phyloP scores from a whole-genome alignment of 768 basidiomycete species.

The Cyclocybe aegerita region DNA sequence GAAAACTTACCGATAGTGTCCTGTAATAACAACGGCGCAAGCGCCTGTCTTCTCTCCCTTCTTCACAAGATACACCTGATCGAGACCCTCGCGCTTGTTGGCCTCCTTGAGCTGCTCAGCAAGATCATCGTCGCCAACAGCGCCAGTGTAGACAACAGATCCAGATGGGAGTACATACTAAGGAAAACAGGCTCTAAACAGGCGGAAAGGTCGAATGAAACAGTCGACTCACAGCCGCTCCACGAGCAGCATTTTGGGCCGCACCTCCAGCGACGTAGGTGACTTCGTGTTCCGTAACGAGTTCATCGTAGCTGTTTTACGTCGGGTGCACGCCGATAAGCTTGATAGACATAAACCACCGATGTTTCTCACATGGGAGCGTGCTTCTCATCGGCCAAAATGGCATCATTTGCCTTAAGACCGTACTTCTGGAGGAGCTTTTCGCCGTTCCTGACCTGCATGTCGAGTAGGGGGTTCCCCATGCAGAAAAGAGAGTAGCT shows the following conservation, averaged over 20 bases:
- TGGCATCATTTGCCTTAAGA: constrained; percentile 93
- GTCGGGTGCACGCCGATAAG: not conserved
- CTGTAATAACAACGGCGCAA: constrained; percentile 94
- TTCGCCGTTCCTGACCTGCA: constrained; percentile 89
- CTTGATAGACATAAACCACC: not conserved
- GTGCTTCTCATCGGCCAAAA: constrained; percentile 90
- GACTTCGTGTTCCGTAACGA: constrained; percentile 71
- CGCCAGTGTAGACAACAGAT: constrained; percentile 92
- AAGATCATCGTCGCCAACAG: constrained; percentile 91
- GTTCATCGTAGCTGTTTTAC: constrained; percentile 76
- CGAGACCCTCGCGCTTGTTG: constrained; percentile 89
- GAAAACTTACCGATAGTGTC: constrained; percentile 74
- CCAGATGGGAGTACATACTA: constrained; percentile 88
- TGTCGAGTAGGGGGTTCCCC: constrained; percentile 96
- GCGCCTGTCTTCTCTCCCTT: constrained; percentile 90
- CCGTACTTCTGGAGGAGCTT: constrained; percentile 84
- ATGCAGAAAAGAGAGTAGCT: constrained; percentile 79
- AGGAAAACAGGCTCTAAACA: constrained; percentile 8
- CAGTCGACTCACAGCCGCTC: constrained; percentile 75
- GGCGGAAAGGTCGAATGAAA: not conserved
- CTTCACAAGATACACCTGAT: constrained; percentile 87
- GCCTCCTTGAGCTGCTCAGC: constrained; percentile 86
- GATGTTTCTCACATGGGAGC: constrained; percentile 64
- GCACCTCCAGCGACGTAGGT: constrained; percentile 97
- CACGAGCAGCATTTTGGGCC: constrained; percentile 94